Base-by-base conservation (phyloP, 441 rosid species). In the Bruguiera hainesii region DNA sequence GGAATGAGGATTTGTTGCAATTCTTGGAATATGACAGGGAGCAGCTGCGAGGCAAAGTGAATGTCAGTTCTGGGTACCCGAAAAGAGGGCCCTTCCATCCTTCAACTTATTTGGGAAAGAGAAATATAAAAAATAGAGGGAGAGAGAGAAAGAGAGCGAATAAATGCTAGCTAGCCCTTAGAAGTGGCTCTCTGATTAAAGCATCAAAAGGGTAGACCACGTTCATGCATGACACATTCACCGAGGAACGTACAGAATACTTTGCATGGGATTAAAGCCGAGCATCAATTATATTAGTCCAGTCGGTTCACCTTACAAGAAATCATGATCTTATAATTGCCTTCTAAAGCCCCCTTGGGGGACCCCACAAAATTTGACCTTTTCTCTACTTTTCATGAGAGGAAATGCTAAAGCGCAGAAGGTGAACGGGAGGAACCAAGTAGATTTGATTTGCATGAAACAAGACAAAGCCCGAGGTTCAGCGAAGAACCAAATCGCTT, bases 281-380 rank as follows among this genome's bases (percentile, higher is more conserved):
- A 37, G 9, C 11, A 49, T 48, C 67, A n/a, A 81, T 80, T 81
- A 33, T 33, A 33, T 33, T 33, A 7, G 37, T 33, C 37, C 6
- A 79, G 83, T 35, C 57, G 76, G 75, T 82, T 72, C 87, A 28
- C 73, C 83, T 75, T 79, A 82, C 91, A 70, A 84, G 82, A 87
- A 80, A 91, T 89, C 89, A 89, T 89, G 71, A 76, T 87, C 91
- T 81, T 84, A 80, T 91, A 72, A 91, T 89, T 86, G 85, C 81
- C 53, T 63, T 74, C 70, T 29, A 78, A 84, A 78, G 89, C 73
- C 70, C 68, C 75, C 19, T 18, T 46, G 35, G 29, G 61, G 75
- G 73, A 42, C 79, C 79, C 77, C 80, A n/a, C 63, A 25, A 11
- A 10, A 13, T 9, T 70, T 66, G 42, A 63, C 21, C 73, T 69